These are phyloP conservation scores for Plicaturopsis crispa DNA, from an alignment of 768 basidiomycete species.

Conservation along the genomic window DNA sequence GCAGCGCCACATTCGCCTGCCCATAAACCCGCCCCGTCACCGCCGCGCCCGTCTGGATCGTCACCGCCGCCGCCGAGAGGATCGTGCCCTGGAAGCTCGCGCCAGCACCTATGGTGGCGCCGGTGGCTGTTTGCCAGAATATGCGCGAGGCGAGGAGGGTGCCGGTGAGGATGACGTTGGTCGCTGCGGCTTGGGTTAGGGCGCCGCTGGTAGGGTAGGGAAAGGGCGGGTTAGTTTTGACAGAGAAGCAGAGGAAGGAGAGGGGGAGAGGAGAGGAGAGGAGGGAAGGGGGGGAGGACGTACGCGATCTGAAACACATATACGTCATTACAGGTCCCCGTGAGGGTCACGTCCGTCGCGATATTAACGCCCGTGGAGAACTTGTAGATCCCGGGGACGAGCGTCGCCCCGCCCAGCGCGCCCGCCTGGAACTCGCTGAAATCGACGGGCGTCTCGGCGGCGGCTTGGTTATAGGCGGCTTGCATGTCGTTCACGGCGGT, in stretches of 20 bases:
- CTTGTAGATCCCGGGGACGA: conserved; percentile 15
- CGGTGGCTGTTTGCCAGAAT: conserved; percentile 12
- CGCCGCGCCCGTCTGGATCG: conserved; percentile 9
- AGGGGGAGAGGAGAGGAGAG: no score
- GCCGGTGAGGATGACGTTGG: conserved; percentile 10
- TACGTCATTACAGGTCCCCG: conserved; percentile 7
- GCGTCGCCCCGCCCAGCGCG: conserved; percentile 11
- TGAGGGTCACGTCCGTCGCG: conserved; percentile 6
- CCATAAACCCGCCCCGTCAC: conserved; percentile 13
- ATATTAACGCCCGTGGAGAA: conserved; percentile 10
- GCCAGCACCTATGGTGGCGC: conserved; percentile 6
- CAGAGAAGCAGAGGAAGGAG: no score
- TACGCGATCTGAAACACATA: conserved; percentile 1
- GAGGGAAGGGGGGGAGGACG: no score
- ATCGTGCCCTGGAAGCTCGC: conserved; percentile 12
- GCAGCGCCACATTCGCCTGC: conserved; percentile 12
- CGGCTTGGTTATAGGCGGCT: conserved; percentile 15
- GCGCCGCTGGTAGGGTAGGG: conserved; percentile 10
- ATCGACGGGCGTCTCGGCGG: conserved; percentile 8
- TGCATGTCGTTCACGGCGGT: conserved; percentile 15
- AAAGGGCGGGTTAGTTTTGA: no score
- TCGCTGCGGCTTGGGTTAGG: conserved; percentile 4
- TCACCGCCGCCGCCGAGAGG: conserved; percentile 8
- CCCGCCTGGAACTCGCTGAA: conserved; percentile 11
- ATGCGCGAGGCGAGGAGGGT: conserved; percentile 14